Percentiles rank a stretch among this genome's conserved stretches.
These are phyloP conservation scores for Volvox africanus DNA, from an alignment of 139 green algal species.

Conservation along the genomic window DNA sequence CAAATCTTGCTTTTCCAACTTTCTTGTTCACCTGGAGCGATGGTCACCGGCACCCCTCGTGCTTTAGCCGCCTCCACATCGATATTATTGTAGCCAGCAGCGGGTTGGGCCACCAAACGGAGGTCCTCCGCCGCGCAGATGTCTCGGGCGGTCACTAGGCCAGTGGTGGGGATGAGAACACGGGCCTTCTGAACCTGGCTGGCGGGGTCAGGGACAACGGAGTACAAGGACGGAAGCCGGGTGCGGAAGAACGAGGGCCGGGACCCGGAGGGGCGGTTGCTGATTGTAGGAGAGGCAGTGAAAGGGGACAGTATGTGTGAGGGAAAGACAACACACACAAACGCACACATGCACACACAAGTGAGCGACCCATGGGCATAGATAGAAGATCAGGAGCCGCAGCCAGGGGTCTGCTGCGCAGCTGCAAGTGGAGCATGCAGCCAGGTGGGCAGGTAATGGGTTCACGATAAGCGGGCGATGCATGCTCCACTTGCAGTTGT, in stretches of 20 bases:
- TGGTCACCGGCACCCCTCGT: slow-evolving; percentile 64
- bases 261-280: background rate
- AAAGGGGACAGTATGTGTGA: background rate
- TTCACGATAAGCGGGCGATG: no score
- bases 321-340: no score
- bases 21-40: slow-evolving; percentile 56
- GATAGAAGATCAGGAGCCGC: no score
- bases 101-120: slow-evolving; percentile 64
- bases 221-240: background rate
- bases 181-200: slow-evolving; percentile 44
- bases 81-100: slow-evolving; percentile 71
- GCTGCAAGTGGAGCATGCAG: no score
- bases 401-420: no score
- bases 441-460: no score
- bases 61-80: slow-evolving; percentile 54
- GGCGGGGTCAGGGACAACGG: background rate
- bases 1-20: no score
- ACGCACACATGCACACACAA: no score
- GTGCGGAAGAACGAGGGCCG: background rate
- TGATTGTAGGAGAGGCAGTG: background rate
- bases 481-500: no score
- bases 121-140: slow-evolving; percentile 58
- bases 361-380: no score
- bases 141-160: slow-evolving; percentile 25
- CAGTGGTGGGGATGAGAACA: slow-evolving; percentile 73